Conservation (phyloP, 1,284 basidiomycete species). For the Omphalotus olearius region DNA sequence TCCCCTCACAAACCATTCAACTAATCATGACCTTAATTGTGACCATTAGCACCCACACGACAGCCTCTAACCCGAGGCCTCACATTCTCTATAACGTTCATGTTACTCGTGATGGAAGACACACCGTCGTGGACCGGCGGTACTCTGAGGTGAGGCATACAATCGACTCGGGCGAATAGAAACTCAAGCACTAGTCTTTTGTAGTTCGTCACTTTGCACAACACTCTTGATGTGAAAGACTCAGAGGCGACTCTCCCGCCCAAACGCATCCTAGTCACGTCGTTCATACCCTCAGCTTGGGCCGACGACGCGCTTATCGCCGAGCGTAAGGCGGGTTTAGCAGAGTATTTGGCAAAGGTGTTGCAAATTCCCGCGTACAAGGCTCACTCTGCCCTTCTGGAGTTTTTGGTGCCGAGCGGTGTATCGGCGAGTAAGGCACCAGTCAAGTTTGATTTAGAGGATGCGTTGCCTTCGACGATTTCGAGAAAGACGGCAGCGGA, state of each 20-base stretch:
- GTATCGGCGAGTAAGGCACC: constrained; percentile 18
- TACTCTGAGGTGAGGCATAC: constrained; percentile 43
- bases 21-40: neutral
- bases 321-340: constrained; percentile 46
- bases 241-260: constrained; percentile 33
- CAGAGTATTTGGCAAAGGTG: constrained; percentile 37
- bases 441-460: constrained; percentile 33
- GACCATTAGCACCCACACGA: constrained; percentile 35
- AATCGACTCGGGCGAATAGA: neutral
- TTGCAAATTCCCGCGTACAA: constrained; percentile 31
- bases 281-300: constrained; percentile 49
- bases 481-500: constrained; percentile 37
- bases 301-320: constrained; percentile 46
- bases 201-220: constrained; percentile 44
- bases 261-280: constrained; percentile 42
- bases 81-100: constrained; percentile 46
- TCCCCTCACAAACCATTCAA: neutral
- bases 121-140: constrained; percentile 32
- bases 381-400: constrained; percentile 26
- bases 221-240: constrained; percentile 21
- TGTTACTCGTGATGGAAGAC: constrained; percentile 30
- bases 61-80: constrained; percentile 44
- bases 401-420: constrained; percentile 32
- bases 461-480: constrained; percentile 41
- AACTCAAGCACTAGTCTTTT: neutral